Conservation (phyloP, 2,329 filamentous ascomycete genomes). For the Fusarium paranaense region DNA sequence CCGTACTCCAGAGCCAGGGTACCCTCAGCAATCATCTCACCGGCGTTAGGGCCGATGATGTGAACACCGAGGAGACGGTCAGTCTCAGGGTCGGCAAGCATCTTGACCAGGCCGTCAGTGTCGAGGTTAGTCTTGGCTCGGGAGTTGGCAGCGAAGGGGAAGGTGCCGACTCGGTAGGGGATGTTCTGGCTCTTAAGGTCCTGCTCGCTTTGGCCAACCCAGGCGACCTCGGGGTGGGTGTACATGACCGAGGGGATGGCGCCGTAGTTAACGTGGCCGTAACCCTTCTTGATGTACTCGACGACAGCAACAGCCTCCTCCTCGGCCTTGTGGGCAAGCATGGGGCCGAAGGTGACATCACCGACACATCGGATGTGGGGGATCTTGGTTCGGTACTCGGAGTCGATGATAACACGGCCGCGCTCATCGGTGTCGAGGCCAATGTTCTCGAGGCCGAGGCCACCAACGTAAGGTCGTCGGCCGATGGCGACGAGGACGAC, state of each 20-base stretch:
- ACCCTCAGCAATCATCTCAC: slow-evolving; percentile 99
- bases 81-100: slow-evolving; percentile 95
- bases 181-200: slow-evolving; percentile 91
- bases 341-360: slow-evolving; percentile 96
- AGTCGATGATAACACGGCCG: slow-evolving; percentile 95
- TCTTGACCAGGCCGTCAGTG: slow-evolving; percentile 95
- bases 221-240: slow-evolving; percentile 97
- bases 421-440: slow-evolving; percentile 92
- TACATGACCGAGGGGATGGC: slow-evolving; percentile 99
- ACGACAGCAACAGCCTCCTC: slow-evolving; percentile 95
- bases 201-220: slow-evolving; percentile 98
- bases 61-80: slow-evolving; percentile 95
- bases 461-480: slow-evolving; percentile 91
- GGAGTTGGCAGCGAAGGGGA: slow-evolving; percentile 98
- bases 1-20: slow-evolving; percentile 97
- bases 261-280: slow-evolving; percentile 98
- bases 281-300: slow-evolving; percentile 97
- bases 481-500: slow-evolving; percentile 97
- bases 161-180: slow-evolving; percentile 92
- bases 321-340: slow-evolving; percentile 99
- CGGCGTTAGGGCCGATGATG: slow-evolving; percentile 95
- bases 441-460: slow-evolving; percentile 93
- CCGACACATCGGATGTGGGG: slow-evolving; percentile 97
- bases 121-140: slow-evolving; percentile 99
- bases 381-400: slow-evolving; percentile 97